Evolutionary conservation across 2,329 filamentous ascomycete genomes (phyloP).

Genomic region (Sporothrix pallida): DNA sequence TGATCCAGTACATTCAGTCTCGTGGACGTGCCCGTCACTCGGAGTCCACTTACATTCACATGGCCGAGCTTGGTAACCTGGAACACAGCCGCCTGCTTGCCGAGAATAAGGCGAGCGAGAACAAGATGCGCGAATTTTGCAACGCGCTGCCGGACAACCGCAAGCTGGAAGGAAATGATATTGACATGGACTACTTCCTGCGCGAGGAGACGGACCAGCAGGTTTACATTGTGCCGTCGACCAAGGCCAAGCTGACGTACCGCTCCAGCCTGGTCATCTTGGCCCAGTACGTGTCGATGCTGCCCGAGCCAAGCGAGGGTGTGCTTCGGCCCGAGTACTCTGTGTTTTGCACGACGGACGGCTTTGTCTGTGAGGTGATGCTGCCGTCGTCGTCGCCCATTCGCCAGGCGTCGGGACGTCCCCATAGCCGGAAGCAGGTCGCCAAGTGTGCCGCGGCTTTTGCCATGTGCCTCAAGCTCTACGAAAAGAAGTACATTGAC

Average conservation of each 20-base stretch:
- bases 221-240: conserved; percentile 65
- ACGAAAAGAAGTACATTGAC: conserved; percentile 71
- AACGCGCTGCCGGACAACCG: conserved; percentile 74
- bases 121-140: conserved; percentile 76
- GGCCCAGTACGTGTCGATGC: conserved; percentile 72
- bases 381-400: conserved; percentile 78
- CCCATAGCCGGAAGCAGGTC: conserved; percentile 71
- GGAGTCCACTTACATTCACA: conserved; percentile 81
- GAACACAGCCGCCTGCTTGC: conserved; percentile 62
- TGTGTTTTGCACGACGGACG: conserved; percentile 54
- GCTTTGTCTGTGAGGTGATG: conserved; percentile 78
- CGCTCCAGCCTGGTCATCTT: conserved; percentile 74
- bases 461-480: conserved; percentile 74
- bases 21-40: conserved; percentile 80
- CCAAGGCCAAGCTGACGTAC: conserved; percentile 80
- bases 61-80: conserved; percentile 75
- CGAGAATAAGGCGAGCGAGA: conserved; percentile 66
- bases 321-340: conserved; percentile 62
- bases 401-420: conserved; percentile 65
- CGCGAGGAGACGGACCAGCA: conserved; percentile 56
- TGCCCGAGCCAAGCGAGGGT: conserved; percentile 57
- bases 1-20: conserved; percentile 96
- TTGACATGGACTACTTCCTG: conserved; percentile 62
- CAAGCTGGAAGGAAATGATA: conserved; percentile 65
- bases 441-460: conserved; percentile 92